Conservation (phyloP, 495 filamentous ascomycete species). For the Aspergillus kassunensis region DNA sequence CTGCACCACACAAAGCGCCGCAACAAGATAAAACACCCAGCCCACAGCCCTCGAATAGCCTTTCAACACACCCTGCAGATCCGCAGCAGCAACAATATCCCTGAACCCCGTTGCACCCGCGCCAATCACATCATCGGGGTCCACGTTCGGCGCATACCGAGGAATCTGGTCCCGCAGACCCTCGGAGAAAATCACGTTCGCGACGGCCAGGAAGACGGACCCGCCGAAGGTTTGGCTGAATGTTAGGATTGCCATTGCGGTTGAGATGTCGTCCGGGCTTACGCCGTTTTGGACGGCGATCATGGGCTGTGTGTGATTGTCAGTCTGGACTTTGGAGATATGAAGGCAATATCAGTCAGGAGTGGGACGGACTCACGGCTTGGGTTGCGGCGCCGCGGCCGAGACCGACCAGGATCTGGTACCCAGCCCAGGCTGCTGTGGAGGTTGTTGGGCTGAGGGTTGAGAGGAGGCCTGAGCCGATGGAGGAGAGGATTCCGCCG, state of each 20-base stretch:
- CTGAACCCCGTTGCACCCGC: conserved; percentile 60
- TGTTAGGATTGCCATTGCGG: conserved; percentile 47
- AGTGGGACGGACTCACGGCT: conserved; percentile 20
- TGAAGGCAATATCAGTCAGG: background rate
- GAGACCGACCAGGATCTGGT: conserved; percentile 48
- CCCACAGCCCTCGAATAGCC: conserved; percentile 50
- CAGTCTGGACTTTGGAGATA: background rate
- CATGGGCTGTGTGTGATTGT: conserved; percentile 20
- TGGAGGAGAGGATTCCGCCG: conserved; percentile 17
- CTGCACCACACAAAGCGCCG: conserved; percentile 21
- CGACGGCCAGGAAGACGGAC: conserved; percentile 63
- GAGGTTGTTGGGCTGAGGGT: conserved; percentile 42
- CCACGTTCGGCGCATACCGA: conserved; percentile 22
- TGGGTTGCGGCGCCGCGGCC: conserved; percentile 44
- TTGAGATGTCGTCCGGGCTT: conserved; percentile 32
- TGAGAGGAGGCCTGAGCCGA: conserved; percentile 46
- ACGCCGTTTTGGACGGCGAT: conserved; percentile 33
- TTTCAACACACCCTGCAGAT: conserved; percentile 47
- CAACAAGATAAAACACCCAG: conserved; percentile 37
- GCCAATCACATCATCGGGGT: conserved; percentile 44
- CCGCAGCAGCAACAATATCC: conserved; percentile 29
- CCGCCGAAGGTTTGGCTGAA: conserved; percentile 62
- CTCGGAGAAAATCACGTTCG: conserved; percentile 64
- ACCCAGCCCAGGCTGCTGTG: conserved; percentile 48
- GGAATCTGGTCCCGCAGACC: conserved; percentile 50